Evolutionary conservation across 495 filamentous ascomycete genomes (phyloP), one percentile per base, ranked within the genome.

Genomic region (Diplogelasinospora grovesii): DNA sequence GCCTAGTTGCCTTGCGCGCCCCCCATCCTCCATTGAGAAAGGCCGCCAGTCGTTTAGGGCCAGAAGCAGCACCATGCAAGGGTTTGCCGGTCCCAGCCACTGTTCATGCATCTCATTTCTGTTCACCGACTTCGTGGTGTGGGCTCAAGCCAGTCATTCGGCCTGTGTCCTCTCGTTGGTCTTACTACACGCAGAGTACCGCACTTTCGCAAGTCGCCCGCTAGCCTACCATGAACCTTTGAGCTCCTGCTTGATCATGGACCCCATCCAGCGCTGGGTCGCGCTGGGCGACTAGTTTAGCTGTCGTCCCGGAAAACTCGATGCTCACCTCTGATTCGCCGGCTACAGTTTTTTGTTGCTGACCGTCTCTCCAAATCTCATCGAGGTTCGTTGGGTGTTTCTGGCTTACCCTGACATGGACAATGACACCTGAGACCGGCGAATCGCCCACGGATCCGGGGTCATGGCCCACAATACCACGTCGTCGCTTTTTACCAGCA

Each of bases 91-190:
- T 31, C 49, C 64, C 65, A 67, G 65, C 60, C 59, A 70, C 56
- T 67, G 68, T 71, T 74, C 68, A 76, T 76, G 73, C 73, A 76
- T 37, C 65, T 70, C 65, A 69, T 70, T 63, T 61, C 46, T 60
- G 59, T 64, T 74, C 71, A 74, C 71, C 68, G 73, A 73, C 73
- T 74, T 73, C 62, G 63, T 74, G 71, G 66, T 75, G 61, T 68
- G 63, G 53, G 50, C 58, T 52, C 64, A 54, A 65, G 64, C 70
- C 70, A 73, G 64, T 73, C 66, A 52, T 59, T 59, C 52, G 41
- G 42, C 39, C 54, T 40, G 40, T 19, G 44, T 22, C 11, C 45
- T 14, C 5, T 39, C 20, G 19, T 38, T 33, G 13, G 35, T 33
- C 14, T 23, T 14, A 10, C 37, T 34, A 41, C 39, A n/a, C n/a